A percentile compares a stretch with the other conserved stretches of the same genome.
Conservation (phyloP, 164 flowering plant genomes). For the Piper betle region DNA sequence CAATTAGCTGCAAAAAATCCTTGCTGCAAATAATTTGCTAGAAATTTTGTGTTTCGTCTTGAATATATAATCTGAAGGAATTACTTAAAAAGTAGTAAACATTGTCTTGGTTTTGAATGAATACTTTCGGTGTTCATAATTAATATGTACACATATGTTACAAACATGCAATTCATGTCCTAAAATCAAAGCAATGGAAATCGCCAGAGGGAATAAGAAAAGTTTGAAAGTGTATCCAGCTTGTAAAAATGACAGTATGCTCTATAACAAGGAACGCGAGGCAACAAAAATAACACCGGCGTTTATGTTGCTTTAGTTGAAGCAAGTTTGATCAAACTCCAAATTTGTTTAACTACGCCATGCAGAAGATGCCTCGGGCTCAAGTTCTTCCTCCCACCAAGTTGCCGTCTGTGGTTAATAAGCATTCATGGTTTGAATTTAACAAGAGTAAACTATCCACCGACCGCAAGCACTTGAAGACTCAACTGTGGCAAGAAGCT, state of each 20-base stretch:
- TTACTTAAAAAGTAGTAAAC: too few relatives aligned
- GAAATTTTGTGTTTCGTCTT: too few relatives aligned
- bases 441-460: too few relatives aligned
- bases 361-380: conserved; percentile 62
- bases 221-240: not conserved
- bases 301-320: not conserved
- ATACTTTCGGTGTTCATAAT: not conserved
- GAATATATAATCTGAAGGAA: too few relatives aligned
- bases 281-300: too few relatives aligned
- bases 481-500: too few relatives aligned
- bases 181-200: not conserved
- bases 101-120: too few relatives aligned
- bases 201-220: not conserved
- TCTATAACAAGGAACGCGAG: too few relatives aligned
- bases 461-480: too few relatives aligned
- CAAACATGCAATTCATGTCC: not conserved
- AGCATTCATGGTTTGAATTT: not conserved
- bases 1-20: too few relatives aligned
- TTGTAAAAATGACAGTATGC: not conserved
- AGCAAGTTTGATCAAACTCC: not conserved
- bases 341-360: conserved; percentile 58
- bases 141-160: not conserved
- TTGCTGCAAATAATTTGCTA: too few relatives aligned
- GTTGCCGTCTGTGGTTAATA: conserved; percentile 41
- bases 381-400: conserved; percentile 93